Base-by-base conservation (phyloP, 1,284 basidiomycete genomes). In the Ustilago shanxiensis region DNA sequence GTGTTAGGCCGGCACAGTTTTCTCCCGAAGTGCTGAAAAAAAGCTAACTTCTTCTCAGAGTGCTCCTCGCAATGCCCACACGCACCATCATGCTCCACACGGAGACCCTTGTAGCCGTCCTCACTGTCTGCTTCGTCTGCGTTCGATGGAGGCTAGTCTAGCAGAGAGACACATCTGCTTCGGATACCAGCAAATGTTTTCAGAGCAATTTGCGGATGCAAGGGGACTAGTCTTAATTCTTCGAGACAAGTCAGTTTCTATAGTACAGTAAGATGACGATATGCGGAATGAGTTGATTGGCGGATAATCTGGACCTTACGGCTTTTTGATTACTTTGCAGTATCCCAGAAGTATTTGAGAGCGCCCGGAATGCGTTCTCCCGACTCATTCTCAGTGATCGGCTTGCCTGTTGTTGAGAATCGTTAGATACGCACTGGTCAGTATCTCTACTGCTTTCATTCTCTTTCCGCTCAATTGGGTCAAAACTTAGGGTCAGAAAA, bases 301-400 rank as follows among this genome's bases (percentile, higher is more conserved):
- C 47, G 20, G 22, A 13, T 24, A n/a, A n/a, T n/a, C 16, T 45
- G 20, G 35, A 44, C 16, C 7, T 44, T 44, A 6, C 1, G 41
- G 18, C 7, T 44, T 18, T 9, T 6, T 20, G 41, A 41, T 67
- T 56, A 74, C 45, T 56, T 53, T 35, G 73, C 68, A 24, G 52
- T 39, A 29, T 72, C 72, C 76, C 72, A 78, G 53, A 47, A 71
- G 56, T 79, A 79, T 58, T 79, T 81, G 64, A 81, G 73, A 8
- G 60, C 67, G 24, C 77, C 76, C n/a, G 62, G 61, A 24, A 81
- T 79, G 24, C 72, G 64, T 63, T 79, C 67, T 13, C 61, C 74
- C 26, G 39, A 49, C 9, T 63, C 59, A 24, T 18, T n/a, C 26
- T 72, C 18, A 4, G 73, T 80, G 28, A 79, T 65, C 5, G 61